Conservation (phyloP, 1,284 basidiomycete genomes). For the Trichosporon asahii region DNA sequence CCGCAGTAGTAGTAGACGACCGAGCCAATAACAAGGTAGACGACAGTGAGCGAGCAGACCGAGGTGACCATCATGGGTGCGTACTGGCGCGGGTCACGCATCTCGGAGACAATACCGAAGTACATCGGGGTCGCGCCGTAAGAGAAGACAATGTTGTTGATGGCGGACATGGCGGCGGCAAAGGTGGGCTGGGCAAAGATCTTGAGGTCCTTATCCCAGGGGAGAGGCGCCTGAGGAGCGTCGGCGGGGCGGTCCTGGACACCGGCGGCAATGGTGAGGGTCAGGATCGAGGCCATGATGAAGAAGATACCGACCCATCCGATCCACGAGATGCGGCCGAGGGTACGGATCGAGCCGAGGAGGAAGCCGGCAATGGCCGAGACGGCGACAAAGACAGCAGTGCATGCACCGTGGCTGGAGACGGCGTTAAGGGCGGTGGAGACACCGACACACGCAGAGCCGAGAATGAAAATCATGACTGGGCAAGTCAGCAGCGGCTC, state of each 20-base stretch:
- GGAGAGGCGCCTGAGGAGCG: conserved; percentile 28
- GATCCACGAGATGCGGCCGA: conserved; percentile 46
- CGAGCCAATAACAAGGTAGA: conserved; percentile 35
- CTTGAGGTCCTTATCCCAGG: conserved; percentile 38
- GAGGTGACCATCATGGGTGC: conserved; percentile 35
- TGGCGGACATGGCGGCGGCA: conserved; percentile 36
- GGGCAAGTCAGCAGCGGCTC: background rate
- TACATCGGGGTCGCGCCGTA: conserved; percentile 41
- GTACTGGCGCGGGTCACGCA: conserved; percentile 40
- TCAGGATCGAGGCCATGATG: conserved; percentile 45
- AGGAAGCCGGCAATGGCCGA: conserved; percentile 36
- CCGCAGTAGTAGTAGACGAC: conserved; percentile 26
- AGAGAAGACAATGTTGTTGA: conserved; percentile 39
- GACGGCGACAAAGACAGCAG: conserved; percentile 42
- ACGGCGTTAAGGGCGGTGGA: conserved; percentile 31
- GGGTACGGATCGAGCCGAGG: conserved; percentile 44
- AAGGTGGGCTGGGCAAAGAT: conserved; percentile 36
- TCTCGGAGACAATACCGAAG: conserved; percentile 46
- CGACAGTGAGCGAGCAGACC: conserved; percentile 31
- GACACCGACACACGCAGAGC: conserved; percentile 30
- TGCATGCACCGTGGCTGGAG: conserved; percentile 27
- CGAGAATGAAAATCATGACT: conserved; percentile 34
- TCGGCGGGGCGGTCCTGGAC: conserved; percentile 40
- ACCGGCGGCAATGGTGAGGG: conserved; percentile 49
- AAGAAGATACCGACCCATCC: conserved; percentile 44